Evolutionary conservation across 2,329 filamentous ascomycete genomes (phyloP).

Genomic region (Atkinsonella hypoxylon): DNA sequence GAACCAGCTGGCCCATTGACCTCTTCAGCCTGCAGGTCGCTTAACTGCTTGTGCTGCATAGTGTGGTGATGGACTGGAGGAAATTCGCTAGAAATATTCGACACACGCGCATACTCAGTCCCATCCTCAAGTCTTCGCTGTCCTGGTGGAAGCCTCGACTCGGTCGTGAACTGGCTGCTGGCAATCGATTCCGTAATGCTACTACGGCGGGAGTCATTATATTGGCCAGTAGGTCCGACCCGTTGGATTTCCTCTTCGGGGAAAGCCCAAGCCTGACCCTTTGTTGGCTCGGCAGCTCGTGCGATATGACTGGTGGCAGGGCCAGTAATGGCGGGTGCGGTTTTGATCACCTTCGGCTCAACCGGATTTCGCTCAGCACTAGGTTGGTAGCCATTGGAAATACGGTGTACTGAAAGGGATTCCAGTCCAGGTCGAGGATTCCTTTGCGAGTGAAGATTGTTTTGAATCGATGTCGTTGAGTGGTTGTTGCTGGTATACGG

Average conservation of each 20-base stretch:
- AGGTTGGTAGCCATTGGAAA: slow-evolving; percentile 54
- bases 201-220: slow-evolving; percentile 57
- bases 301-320: slow-evolving; percentile 53
- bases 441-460: slow-evolving; percentile 54
- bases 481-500: slow-evolving; percentile 69
- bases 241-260: slow-evolving; percentile 57
- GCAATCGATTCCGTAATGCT: slow-evolving; percentile 68
- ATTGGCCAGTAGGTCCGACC: slow-evolving; percentile 28
- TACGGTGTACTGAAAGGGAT: slow-evolving; percentile 41
- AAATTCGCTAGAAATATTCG: slow-evolving; percentile 40
- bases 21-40: slow-evolving; percentile 52
- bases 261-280: slow-evolving; percentile 76
- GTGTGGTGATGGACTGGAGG: slow-evolving; percentile 59
- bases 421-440: slow-evolving; percentile 44
- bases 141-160: slow-evolving; percentile 58
- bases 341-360: slow-evolving; percentile 44
- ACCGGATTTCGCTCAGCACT: slow-evolving; percentile 42
- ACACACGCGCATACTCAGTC: slow-evolving; percentile 37
- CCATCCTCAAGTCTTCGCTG: slow-evolving; percentile 61
- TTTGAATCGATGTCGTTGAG: slow-evolving; percentile 64
- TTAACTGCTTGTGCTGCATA: slow-evolving; percentile 62
- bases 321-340: slow-evolving; percentile 66
- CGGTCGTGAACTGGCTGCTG: slow-evolving; percentile 67
- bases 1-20: slow-evolving; percentile 37
- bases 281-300: slow-evolving; percentile 65